Evolutionary conservation across 2,329 filamentous ascomycete genomes (phyloP).

Genomic region (Trichothecium sympodiale): DNA sequence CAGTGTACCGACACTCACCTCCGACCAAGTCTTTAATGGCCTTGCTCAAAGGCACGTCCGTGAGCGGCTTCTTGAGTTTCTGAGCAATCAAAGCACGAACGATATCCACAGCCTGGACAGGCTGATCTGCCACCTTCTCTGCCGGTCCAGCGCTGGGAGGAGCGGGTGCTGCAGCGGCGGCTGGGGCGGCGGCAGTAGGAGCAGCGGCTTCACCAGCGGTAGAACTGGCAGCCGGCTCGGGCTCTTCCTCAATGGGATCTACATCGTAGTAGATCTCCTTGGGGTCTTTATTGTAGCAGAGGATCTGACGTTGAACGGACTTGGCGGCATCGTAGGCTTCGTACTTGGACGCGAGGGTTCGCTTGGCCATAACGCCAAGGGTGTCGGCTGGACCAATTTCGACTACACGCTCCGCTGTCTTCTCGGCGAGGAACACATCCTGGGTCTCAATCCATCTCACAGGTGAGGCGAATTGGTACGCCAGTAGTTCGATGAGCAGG

Average conservation of each 20-base stretch:
- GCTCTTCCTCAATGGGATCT: constrained; percentile 86
- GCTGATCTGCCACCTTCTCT: constrained; percentile 73
- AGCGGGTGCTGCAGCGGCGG: constrained; percentile 44
- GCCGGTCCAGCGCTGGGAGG: constrained; percentile 74
- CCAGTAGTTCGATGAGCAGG: constrained; percentile 93
- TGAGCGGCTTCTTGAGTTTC: constrained; percentile 89
- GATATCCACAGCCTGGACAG: constrained; percentile 81
- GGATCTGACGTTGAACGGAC: constrained; percentile 90
- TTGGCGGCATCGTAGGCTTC: constrained; percentile 97
- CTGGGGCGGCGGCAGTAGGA: constrained; percentile 38
- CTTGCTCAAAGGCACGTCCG: constrained; percentile 85
- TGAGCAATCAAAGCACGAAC: constrained; percentile 84
- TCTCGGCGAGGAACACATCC: constrained; percentile 97
- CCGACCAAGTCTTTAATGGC: constrained; percentile 98
- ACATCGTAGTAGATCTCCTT: constrained; percentile 99
- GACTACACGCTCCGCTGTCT: constrained; percentile 92
- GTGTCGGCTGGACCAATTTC: constrained; percentile 96
- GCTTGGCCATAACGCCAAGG: constrained; percentile 92
- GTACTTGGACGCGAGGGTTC: constrained; percentile 92
- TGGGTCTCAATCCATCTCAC: constrained; percentile 99
- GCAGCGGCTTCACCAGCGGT: constrained; percentile 24
- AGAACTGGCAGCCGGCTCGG: constrained; percentile 39
- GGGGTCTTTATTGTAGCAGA: constrained; percentile 98
- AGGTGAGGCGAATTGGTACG: constrained; percentile 97
- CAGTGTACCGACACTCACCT: constrained; percentile 47